These are phyloP conservation scores for Sphaerulina populicola DNA, from an alignment of 2,329 filamentous ascomycete species.

Conservation along the genomic window DNA sequence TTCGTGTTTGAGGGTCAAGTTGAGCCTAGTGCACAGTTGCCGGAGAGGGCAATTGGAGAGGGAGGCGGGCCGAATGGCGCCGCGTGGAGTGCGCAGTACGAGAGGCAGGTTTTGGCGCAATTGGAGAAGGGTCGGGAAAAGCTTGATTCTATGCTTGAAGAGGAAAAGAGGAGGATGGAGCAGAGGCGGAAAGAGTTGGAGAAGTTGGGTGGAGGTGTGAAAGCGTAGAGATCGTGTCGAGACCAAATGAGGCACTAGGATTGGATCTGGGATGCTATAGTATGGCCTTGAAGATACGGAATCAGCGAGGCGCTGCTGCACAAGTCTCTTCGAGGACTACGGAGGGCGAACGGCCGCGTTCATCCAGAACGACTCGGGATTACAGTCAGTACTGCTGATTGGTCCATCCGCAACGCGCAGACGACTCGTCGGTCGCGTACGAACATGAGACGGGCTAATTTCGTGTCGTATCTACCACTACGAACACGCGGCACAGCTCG, in stretches of 20 bases:
- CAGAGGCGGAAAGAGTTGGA: conserved; percentile 26
- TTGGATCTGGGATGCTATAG: not conserved
- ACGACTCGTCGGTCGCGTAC: too few relatives aligned
- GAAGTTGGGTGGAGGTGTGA: conserved; percentile 14
- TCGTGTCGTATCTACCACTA: too few relatives aligned
- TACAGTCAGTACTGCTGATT: too few relatives aligned
- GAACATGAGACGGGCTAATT: too few relatives aligned
- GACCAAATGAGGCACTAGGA: not conserved
- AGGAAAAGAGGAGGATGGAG: conserved; percentile 27
- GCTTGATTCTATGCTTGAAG: conserved; percentile 40
- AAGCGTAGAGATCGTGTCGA: not conserved
- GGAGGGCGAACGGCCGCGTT: too few relatives aligned
- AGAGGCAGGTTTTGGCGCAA: conserved; percentile 27
- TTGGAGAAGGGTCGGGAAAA: conserved; percentile 55
- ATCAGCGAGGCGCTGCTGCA: not conserved
- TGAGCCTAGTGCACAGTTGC: conserved; percentile 63
- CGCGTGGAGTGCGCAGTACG: conserved; percentile 40
- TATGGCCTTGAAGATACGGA: not conserved
- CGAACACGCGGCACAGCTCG: too few relatives aligned
- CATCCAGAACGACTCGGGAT: too few relatives aligned
- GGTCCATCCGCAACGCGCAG: too few relatives aligned
- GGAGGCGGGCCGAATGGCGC: conserved; percentile 49
- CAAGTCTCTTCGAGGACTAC: too few relatives aligned
- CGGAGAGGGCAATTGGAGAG: conserved; percentile 58
- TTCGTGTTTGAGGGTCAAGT: conserved; percentile 50